Base-by-base conservation (phyloP, 768 basidiomycete genomes). In the Amanita fuliginea region DNA sequence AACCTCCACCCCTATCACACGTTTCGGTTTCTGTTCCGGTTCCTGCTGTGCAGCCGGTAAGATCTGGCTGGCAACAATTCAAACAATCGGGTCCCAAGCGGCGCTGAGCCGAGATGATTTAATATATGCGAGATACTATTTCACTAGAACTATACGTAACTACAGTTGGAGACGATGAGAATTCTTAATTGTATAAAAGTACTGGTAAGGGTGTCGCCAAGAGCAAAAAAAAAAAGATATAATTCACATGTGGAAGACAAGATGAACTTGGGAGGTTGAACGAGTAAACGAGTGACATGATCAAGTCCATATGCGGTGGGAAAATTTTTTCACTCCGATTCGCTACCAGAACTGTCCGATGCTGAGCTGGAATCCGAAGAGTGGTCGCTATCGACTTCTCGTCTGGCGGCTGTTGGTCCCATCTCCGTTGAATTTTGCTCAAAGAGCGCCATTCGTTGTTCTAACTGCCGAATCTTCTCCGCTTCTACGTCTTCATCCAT, bases 401-500 rank as follows among this genome's bases (percentile, higher is more conserved):
- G 61, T 33, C 68, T 66, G 13, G 72, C 55, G 13, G 64, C 60
- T n/a, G 66, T 57, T 5, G 67, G 55, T 16, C 63, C 53, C 8
- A 63, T 59, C 35, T 64, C 70, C 43, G 46, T 14, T 14, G 46
- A 4, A 35, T 67, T 72, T 53, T 78, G 72, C 46, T 92, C 85
- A 62, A 98, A 94, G 26, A 88, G 74, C 24, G 78, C 75, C 71
- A 97, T 83, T 54, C 90, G 82, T 58, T 83, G 83, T 66, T 99
- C 95, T 37, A 99, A 75, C 63, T 80, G 75, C 45, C 86, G 78
- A 60, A 99, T 99, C 72, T 94, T 91, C 71, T 91, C 92, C 6
- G 89, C 86, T 68, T 99, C 95, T 30, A 85, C 86, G 55, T 91
- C 88, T 69, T 98, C 93, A 61, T 97, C 92, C 88, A 97, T 94